Evolutionary conservation across 106 monocot species (phyloP).

Genomic region (Narthecium ossifragum): DNA sequence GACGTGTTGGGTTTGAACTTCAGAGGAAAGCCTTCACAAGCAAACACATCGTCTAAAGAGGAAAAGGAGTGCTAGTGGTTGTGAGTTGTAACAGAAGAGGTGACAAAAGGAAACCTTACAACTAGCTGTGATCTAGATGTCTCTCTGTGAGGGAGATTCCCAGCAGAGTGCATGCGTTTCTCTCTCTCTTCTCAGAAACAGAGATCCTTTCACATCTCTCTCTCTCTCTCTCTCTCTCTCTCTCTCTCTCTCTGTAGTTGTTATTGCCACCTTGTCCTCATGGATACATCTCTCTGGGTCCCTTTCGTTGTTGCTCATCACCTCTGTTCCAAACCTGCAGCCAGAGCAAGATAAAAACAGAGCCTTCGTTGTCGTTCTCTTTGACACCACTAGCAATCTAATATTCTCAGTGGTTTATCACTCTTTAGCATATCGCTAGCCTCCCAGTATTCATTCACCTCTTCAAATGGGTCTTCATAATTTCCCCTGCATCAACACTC

Average conservation of each 20-base stretch:
- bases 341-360: too few relatives aligned
- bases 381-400: too few relatives aligned
- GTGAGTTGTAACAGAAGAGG: too few relatives aligned
- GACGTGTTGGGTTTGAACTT: background rate
- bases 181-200: background rate
- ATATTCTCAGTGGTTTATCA: background rate
- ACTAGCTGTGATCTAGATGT: background rate
- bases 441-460: background rate
- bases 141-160: background rate
- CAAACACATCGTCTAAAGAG: too few relatives aligned
- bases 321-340: background rate
- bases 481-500: background rate
- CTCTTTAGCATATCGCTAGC: background rate
- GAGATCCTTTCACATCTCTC: background rate
- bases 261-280: background rate
- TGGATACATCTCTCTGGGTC: background rate
- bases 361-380: slow-evolving; percentile 3
- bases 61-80: too few relatives aligned
- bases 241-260: background rate
- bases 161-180: too few relatives aligned
- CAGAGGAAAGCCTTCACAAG: background rate
- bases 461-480: background rate
- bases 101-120: background rate
- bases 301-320: background rate
- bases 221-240: background rate